These are phyloP conservation scores for Aspergillus phoenicis DNA, from an alignment of 2,329 filamentous ascomycete species.

Conservation along the genomic window DNA sequence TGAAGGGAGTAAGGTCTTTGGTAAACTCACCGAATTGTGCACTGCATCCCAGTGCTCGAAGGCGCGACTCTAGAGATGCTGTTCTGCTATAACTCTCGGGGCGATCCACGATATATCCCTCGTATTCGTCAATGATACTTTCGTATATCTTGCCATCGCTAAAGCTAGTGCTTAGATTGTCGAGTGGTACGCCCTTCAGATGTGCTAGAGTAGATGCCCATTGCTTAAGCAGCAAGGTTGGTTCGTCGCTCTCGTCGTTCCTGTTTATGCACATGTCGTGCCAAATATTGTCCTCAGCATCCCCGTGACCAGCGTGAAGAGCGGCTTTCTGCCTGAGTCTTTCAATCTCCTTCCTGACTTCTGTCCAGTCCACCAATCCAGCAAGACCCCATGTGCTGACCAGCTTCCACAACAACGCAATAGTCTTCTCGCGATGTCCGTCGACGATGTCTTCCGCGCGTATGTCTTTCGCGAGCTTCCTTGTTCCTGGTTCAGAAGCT, in stretches of 20 bases:
- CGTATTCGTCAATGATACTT: conserved; percentile 61
- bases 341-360: conserved; percentile 55
- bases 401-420: conserved; percentile 62
- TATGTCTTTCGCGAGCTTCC: conserved; percentile 47
- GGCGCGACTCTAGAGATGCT: conserved; percentile 33
- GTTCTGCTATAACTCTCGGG: not conserved
- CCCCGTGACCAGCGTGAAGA: conserved; percentile 19
- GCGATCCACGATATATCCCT: conserved; percentile 41
- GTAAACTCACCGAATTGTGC: conserved; percentile 44
- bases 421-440: conserved; percentile 65
- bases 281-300: conserved; percentile 22
- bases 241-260: conserved; percentile 27
- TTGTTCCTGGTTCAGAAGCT: conserved; percentile 45
- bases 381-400: conserved; percentile 60
- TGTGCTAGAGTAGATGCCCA: conserved; percentile 59
- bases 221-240: conserved; percentile 52
- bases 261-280: conserved; percentile 16
- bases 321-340: conserved; percentile 42
- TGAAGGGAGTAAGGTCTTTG: not conserved
- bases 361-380: conserved; percentile 58
- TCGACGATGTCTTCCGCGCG: conserved; percentile 63
- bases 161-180: conserved; percentile 62
- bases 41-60: conserved; percentile 46
- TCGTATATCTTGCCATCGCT: conserved; percentile 57
- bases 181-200: conserved; percentile 49